A percentile compares a stretch with the other conserved stretches of the same genome.
Evolutionary conservation across 148 eudicot species (phyloP).

Genomic region (Chenopodium quinoa): DNA sequence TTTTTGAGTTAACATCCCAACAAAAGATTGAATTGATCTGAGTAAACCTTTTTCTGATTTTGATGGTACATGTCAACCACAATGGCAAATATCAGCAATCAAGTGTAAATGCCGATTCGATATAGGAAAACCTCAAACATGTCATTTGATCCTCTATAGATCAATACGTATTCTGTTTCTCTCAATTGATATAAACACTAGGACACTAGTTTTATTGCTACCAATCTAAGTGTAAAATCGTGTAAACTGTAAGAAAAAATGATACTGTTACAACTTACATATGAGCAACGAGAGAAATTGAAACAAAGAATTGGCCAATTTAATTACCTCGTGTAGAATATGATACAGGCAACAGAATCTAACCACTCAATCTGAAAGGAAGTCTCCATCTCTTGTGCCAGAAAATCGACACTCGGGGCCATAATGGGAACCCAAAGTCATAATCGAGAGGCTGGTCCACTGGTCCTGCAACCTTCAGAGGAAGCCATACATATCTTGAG

Average conservation of each 20-base stretch:
- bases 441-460: constrained; percentile 79
- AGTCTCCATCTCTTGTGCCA: constrained; percentile 96
- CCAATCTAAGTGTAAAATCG: constrained; percentile 4
- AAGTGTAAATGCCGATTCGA: not conserved
- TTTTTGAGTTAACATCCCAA: not conserved
- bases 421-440: constrained; percentile 86
- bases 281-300: not conserved
- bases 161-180: not conserved
- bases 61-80: not conserved
- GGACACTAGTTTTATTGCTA: not conserved
- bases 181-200: not conserved
- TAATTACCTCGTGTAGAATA: not conserved
- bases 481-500: constrained; percentile 94
- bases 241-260: constrained; percentile 15
- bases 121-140: constrained; percentile 13
- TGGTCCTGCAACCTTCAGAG: constrained; percentile 67
- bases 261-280: constrained; percentile 18
- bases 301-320: constrained; percentile 16
- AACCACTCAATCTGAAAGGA: constrained; percentile 49
- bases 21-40: not conserved
- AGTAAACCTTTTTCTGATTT: not conserved
- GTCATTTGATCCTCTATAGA: not conserved
- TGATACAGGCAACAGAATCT: constrained; percentile 24
- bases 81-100: not conserved
- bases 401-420: constrained; percentile 86